phyloP scores from a whole-genome alignment of 192 early-diverging fungal species.

The Obelidium mucronatum region DNA sequence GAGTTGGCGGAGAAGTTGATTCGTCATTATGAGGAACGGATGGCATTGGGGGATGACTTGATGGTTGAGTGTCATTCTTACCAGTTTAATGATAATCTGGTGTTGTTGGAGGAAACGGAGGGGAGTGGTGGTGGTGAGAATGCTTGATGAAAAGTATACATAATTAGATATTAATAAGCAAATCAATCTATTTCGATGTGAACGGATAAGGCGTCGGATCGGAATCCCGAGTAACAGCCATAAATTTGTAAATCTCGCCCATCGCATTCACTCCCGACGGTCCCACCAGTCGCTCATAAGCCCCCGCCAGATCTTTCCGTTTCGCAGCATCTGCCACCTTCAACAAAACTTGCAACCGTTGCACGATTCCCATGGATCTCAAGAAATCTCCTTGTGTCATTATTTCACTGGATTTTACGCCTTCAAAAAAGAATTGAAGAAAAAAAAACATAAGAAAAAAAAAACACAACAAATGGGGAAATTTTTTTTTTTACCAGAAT shows the following conservation, averaged over 20 bases:
- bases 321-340: conserved; percentile 57
- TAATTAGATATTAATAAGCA: too few species aligned
- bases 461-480: neutral
- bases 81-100: too few species aligned
- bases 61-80: too few species aligned
- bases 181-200: too few species aligned
- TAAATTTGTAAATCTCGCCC: conserved; percentile 86
- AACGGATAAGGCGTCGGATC: conserved; percentile 46
- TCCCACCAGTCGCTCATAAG: conserved; percentile 79
- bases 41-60: too few species aligned
- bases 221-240: conserved; percentile 39
- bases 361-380: conserved; percentile 82
- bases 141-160: too few species aligned
- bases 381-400: conserved; percentile 79
- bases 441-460: neutral
- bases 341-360: conserved; percentile 73
- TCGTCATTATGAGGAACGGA: too few species aligned
- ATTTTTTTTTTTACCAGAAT: conserved; percentile 10
- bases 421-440: neutral
- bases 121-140: too few species aligned
- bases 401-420: conserved; percentile 65
- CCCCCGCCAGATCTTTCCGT: conserved; percentile 70
- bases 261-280: conserved; percentile 65
- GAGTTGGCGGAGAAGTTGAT: too few species aligned
- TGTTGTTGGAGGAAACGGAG: too few species aligned